Evolutionary conservation across 257 asterid genomes (phyloP).

Genomic region (Schizonepeta tenuifolia): DNA sequence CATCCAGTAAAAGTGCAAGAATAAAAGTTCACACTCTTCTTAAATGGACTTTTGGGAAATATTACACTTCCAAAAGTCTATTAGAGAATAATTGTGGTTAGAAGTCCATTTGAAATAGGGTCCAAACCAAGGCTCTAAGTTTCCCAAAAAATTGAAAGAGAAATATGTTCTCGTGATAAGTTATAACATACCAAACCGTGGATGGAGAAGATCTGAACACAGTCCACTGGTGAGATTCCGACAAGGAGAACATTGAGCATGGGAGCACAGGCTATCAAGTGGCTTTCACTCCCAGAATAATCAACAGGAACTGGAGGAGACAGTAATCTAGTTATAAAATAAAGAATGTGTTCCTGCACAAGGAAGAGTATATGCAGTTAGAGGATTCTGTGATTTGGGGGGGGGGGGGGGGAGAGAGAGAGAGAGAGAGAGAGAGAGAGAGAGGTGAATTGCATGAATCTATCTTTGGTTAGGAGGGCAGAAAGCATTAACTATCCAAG

Average conservation of each 20-base stretch:
- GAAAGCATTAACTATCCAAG: not conserved
- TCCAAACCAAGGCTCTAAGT: not conserved
- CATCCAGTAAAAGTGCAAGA: not conserved
- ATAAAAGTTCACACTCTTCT: not conserved
- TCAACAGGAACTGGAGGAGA: constrained; percentile 82
- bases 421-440: not conserved
- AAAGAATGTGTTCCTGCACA: constrained; percentile 84
- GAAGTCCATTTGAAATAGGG: not conserved
- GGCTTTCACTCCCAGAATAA: constrained; percentile 65
- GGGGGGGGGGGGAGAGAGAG: not conserved
- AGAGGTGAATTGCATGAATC: not conserved
- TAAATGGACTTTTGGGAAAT: not conserved
- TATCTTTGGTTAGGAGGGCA: constrained; percentile 2
- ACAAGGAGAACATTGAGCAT: constrained; percentile 88
- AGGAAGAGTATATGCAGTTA: constrained; percentile 31
- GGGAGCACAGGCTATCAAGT: constrained; percentile 85
- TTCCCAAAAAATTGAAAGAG: not conserved
- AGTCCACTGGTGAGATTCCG: constrained; percentile 92
- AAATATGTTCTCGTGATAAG: constrained; percentile 1
- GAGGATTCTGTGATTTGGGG: constrained; percentile 12
- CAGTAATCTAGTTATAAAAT: constrained; percentile 81
- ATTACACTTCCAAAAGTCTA: not conserved
- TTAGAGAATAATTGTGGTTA: not conserved
- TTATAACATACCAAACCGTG: constrained; percentile 81
- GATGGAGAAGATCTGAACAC: constrained; percentile 90